Evolutionary conservation across 768 basidiomycete genomes (phyloP), one percentile per base, ranked within the genome.

Genomic region (Mrakia blollopis): DNA sequence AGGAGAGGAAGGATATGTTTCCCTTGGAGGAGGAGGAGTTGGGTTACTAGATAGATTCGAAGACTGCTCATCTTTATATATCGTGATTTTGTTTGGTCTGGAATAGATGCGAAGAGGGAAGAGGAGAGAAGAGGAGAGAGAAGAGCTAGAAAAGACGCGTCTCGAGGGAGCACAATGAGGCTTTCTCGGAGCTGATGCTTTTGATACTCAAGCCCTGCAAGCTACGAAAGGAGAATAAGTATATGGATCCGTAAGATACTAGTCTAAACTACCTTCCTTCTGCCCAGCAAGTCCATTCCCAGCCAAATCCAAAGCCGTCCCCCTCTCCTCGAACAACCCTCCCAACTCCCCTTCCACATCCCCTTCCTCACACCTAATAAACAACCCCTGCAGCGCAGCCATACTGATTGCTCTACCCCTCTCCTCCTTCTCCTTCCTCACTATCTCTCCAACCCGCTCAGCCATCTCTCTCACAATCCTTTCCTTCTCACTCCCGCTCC

Each of bases 301-400:
- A 18, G 47, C 47, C 47, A 50, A 14, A 68, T 54, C 71, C 50
- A 72, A 13, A 35, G 10, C 28, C 54, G 47, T 54, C 14, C 75
- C 77, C 30, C 62, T 47, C 37, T 78, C 67, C 44, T 52, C 75
- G 37, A 75, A 81, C 72, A 81, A 60, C 41, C 76, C 78, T 39
- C 76, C 68, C 30, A 84, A 75, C 41, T 80, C 80, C 3, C 60
- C 75, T 74, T 81, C 80, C 47, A 79, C 80, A 35, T 81, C 80
- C 13, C 79, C 80, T n/a, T 83, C 83, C 14, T 80, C 79, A 80
- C 88, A 89, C 76, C 91, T 88, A 80, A 99, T 99, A 84, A 99
- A 98, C 47, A 92, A 88, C 28, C 97, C 97, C 81, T 99, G 97
- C 78, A 99, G 85, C 52, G 92, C 89, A 47, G 97, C 97, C 97